A percentile compares a stretch with the other conserved stretches of the same genome.
These are phyloP conservation scores for Tricholoma flavovirens DNA, from an alignment of 768 basidiomycete species.

Conservation along the genomic window DNA sequence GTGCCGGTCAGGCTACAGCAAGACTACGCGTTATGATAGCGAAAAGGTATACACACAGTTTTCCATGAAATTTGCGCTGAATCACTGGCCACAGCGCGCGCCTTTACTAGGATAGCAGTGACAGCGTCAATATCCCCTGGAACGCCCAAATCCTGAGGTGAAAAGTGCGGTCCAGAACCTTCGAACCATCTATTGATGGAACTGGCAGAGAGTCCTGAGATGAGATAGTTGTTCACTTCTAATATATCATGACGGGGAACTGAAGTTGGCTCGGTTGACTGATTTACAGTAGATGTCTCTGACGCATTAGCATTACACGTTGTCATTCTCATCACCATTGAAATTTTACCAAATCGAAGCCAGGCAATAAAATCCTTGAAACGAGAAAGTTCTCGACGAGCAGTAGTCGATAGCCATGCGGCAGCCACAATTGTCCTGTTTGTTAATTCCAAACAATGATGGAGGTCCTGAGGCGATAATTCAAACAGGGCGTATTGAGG, in stretches of 20 bases:
- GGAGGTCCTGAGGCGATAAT: constrained; percentile 45
- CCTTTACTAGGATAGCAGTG: constrained; percentile 38
- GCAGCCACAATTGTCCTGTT: constrained; percentile 56
- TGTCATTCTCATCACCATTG: background rate
- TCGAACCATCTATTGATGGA: constrained; percentile 77
- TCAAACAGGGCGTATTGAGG: constrained; percentile 52
- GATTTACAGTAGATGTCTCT: constrained; percentile 49
- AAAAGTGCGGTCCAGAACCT: constrained; percentile 53
- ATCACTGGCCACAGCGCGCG: constrained; percentile 43
- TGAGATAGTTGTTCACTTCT: constrained; percentile 77
- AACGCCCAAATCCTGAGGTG: constrained; percentile 43
- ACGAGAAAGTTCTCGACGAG: constrained; percentile 60
- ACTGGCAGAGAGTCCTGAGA: constrained; percentile 61
- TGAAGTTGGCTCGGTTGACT: constrained; percentile 44
- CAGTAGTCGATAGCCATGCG: constrained; percentile 62
- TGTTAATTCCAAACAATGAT: constrained; percentile 45
- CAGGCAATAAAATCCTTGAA: constrained; percentile 80
- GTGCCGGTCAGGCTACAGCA: constrained; percentile 22
- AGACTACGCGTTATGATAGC: constrained; percentile 18
- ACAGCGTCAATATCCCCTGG: constrained; percentile 30
- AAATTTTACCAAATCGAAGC: constrained; percentile 61
- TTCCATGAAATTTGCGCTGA: constrained; percentile 44
- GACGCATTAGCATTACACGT: constrained; percentile 9
- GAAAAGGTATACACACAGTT: constrained; percentile 38
- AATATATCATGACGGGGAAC: constrained; percentile 64